Base-by-base conservation (phyloP, 352 stramenopile genomes). In the Phytopythium delawarense region DNA sequence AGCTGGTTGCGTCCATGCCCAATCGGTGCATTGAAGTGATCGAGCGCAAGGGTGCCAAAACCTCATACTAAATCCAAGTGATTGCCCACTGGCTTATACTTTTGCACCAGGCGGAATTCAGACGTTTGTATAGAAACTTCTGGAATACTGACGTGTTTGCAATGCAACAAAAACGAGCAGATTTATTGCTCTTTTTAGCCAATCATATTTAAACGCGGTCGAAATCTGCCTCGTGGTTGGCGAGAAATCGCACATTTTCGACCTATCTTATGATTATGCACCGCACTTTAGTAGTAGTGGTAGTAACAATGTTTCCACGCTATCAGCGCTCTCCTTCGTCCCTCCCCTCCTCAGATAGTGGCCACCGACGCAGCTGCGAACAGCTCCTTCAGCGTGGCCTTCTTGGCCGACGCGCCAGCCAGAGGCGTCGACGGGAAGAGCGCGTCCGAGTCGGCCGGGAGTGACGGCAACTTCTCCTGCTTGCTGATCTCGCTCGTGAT, bases 311-410 rank as follows among this genome's bases (percentile, higher is more conserved):
- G 16, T 25, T 39, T 55, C 7, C 49, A 55, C 49, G 6, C 15
- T 34, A 34, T 25, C 4, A 39, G 4, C 23, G 48, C 32, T 7
- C 50, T 40, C 28, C 16, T 42, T 25, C 28, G 2, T n/a, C 23
- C 2, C 16, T 7, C 7, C 13, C 20, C n/a, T 25, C 51, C 32
- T 52, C 72, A 84, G 21, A 83, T 81, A 35, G 74, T 81, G 21
- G 65, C 69, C 53, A 81, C 69, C 13, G 34, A 46, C 34, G 64
- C 64, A n/a, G 66, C 56, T 60, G 70, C 69, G 49, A 86, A 71
- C 13, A 83, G 64, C 39, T 79, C 70, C 37, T 78, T 79, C 1
- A 86, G 59, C 25, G 60, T 55, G 34, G 76, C 62, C 57, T 77
- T 83, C 52, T 66, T 72, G 4, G 64, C 67, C 32, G 70, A 72